phyloP scores from a whole-genome alignment of 768 basidiomycete species.

The Naganishia antarctica region DNA sequence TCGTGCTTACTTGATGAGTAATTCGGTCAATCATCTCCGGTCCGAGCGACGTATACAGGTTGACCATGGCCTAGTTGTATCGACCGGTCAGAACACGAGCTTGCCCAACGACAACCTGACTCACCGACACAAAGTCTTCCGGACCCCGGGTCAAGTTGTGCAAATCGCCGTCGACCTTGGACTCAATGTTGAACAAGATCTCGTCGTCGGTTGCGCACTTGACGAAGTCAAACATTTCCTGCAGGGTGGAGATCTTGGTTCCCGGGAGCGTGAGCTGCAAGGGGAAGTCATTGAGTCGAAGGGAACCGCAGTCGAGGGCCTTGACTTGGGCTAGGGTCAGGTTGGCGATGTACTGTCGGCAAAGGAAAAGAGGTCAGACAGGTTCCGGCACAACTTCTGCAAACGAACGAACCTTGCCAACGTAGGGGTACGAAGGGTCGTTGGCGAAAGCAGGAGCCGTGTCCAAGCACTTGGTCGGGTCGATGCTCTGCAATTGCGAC shows the following conservation, averaged over 20 bases:
- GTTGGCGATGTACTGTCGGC: constrained; percentile 57
- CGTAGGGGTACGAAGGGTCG: constrained; percentile 42
- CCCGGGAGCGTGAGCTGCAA: constrained; percentile 52
- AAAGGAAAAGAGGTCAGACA: constrained; percentile 5
- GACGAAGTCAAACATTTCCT: constrained; percentile 71
- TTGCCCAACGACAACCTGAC: constrained; percentile 13
- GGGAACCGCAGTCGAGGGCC: constrained; percentile 74
- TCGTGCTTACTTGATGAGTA: constrained; percentile 54
- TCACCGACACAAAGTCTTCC: constrained; percentile 41
- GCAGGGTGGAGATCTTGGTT: constrained; percentile 66
- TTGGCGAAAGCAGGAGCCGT: constrained; percentile 55
- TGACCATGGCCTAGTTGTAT: not conserved
- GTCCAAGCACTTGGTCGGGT: constrained; percentile 63
- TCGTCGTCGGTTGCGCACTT: constrained; percentile 63
- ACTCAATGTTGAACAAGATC: constrained; percentile 70
- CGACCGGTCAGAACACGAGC: not conserved
- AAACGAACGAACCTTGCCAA: constrained; percentile 27
- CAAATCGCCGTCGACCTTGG: constrained; percentile 40
- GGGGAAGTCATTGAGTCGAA: constrained; percentile 54
- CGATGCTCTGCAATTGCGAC: constrained; percentile 48
- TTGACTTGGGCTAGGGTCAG: constrained; percentile 72
- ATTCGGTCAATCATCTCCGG: constrained; percentile 31
- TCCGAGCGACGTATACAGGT: constrained; percentile 2
- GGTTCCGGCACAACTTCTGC: constrained; percentile 18
- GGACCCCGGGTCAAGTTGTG: constrained; percentile 38